Conservation (phyloP, 2,329 filamentous ascomycete species). For the Podosphaera xanthii region DNA sequence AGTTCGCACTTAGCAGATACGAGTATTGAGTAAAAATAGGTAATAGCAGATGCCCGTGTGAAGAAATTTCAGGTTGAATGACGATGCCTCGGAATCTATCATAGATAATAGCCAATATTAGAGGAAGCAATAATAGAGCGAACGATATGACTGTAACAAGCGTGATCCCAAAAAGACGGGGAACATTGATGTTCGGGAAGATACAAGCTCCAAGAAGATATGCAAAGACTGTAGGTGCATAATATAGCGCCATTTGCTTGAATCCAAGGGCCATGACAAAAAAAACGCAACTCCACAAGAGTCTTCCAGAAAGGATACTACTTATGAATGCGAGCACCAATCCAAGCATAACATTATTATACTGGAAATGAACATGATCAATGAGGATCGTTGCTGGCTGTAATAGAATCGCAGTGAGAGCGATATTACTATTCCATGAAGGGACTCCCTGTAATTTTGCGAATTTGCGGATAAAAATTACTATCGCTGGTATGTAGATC, state of each 20-base stretch:
- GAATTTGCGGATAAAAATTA: slow-evolving; percentile 68
- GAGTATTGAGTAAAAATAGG: slow-evolving; percentile 36
- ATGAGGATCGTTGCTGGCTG: slow-evolving; percentile 79
- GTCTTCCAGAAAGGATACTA: slow-evolving; percentile 63
- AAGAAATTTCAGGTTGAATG: slow-evolving; percentile 30
- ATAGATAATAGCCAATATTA: slow-evolving; percentile 49
- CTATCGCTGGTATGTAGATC: slow-evolving; percentile 61
- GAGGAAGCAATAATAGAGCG: slow-evolving; percentile 48
- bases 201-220: slow-evolving; percentile 74
- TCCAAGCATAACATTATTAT: slow-evolving; percentile 96
- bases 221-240: slow-evolving; percentile 77
- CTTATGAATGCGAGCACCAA: slow-evolving; percentile 71
- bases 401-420: slow-evolving; percentile 74
- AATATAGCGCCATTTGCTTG: slow-evolving; percentile 98
- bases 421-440: slow-evolving; percentile 62
- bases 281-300: slow-evolving; percentile 76
- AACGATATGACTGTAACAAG: slow-evolving; percentile 53
- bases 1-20: slow-evolving; percentile 34
- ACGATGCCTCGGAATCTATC: slow-evolving; percentile 42
- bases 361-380: slow-evolving; percentile 92
- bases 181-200: slow-evolving; percentile 44
- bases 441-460: slow-evolving; percentile 55
- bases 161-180: slow-evolving; percentile 52
- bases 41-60: slow-evolving; percentile 32
- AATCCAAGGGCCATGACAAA: slow-evolving; percentile 89